Evolutionary conservation across 163 green algal genomes (phyloP).

Genomic region (Prototheca stagnorum): DNA sequence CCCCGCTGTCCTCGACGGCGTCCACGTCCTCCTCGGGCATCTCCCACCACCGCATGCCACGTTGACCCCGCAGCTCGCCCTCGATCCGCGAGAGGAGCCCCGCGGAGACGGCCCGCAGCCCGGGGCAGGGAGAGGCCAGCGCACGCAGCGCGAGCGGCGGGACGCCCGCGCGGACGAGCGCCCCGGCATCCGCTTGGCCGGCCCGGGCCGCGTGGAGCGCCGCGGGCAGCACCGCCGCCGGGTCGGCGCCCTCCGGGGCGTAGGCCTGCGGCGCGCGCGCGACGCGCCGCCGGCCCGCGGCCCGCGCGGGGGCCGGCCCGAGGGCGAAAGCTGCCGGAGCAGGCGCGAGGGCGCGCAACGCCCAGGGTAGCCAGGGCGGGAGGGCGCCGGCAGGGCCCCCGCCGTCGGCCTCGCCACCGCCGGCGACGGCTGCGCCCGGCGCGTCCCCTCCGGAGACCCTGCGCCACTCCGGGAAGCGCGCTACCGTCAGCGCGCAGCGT

Average conservation of each 20-base stretch:
- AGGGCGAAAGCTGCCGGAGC: no score
- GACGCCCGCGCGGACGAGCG: slow-evolving; percentile 8
- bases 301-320: no score
- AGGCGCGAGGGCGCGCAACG: no score
- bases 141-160: slow-evolving; percentile 15
- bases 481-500: slow-evolving; percentile 9
- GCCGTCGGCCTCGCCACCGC: neutral
- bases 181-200: slow-evolving; percentile 1
- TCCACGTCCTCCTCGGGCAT: no score
- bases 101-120: slow-evolving; percentile 5
- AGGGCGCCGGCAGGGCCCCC: neutral
- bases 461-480: slow-evolving; percentile 20
- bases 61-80: slow-evolving; percentile 5
- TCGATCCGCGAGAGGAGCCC: slow-evolving; percentile 6
- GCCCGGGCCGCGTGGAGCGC: slow-evolving; percentile 2
- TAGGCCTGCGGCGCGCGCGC: no score
- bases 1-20: no score
- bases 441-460: neutral
- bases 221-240: slow-evolving; percentile 18
- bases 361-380: no score
- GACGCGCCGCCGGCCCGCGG: no score
- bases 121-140: slow-evolving; percentile 4
- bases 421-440: neutral
- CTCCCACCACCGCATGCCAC: no score
- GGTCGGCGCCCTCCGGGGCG: slow-evolving; percentile 15